Conservation (phyloP, 106 monocot genomes). For the Allium cepa region DNA sequence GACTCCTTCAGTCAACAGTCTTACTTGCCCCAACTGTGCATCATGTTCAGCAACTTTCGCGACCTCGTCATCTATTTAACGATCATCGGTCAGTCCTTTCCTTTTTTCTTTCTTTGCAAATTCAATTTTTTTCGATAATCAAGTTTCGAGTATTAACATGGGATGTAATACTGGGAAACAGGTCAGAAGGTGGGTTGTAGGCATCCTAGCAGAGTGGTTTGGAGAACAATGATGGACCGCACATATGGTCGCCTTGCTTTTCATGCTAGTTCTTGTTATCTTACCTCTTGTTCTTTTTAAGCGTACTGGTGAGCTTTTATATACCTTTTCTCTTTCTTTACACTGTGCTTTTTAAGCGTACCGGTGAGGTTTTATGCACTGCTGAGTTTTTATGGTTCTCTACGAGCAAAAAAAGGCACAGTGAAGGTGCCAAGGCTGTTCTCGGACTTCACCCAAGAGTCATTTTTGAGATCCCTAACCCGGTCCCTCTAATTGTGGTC, state of each 20-base stretch:
- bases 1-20: conserved; percentile 30
- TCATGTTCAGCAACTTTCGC: conserved; percentile 29
- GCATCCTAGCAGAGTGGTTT: conserved; percentile 51
- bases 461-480: too few relatives aligned
- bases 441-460: too few relatives aligned
- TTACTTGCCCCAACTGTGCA: conserved; percentile 18
- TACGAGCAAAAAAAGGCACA: too few relatives aligned
- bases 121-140: background rate
- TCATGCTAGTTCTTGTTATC: conserved; percentile 23
- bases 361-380: too few relatives aligned
- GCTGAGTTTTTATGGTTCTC: too few relatives aligned
- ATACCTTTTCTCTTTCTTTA: too few relatives aligned
- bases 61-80: conserved; percentile 19
- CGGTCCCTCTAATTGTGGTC: too few relatives aligned
- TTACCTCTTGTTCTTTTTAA: conserved; percentile 37
- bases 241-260: conserved; percentile 23
- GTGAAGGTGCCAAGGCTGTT: too few relatives aligned
- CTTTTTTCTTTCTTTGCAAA: background rate
- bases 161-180: conserved; percentile 52
- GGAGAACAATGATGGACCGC: conserved; percentile 50
- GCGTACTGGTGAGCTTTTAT: conserved; percentile 31
- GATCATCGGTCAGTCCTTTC: background rate
- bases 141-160: conserved; percentile 2
- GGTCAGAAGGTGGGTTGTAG: conserved; percentile 27
- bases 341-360: too few relatives aligned